A percentile compares a stretch with the other conserved stretches of the same genome.
Evolutionary conservation across 2,329 filamentous ascomycete genomes (phyloP).

Genomic region (Xylaria sp.): DNA sequence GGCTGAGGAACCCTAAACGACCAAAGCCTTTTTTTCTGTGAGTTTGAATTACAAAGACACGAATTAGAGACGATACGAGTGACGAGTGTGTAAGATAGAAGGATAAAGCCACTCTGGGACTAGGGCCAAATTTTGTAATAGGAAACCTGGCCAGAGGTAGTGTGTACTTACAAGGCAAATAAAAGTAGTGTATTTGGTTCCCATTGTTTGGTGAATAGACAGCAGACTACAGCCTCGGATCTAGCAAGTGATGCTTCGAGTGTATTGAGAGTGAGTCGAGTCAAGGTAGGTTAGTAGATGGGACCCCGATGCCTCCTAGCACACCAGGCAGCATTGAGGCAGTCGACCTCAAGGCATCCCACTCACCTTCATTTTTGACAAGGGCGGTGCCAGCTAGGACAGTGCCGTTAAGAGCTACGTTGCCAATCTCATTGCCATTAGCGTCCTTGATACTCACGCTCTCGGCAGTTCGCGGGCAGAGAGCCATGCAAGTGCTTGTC

Average conservation of each 20-base stretch:
- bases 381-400: constrained; percentile 72
- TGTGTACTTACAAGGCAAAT: constrained; percentile 44
- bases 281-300: constrained; percentile 33
- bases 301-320: constrained; percentile 56
- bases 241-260: constrained; percentile 20
- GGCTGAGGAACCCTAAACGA: constrained; percentile 18
- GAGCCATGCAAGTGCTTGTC: constrained; percentile 63
- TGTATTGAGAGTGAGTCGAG: not conserved
- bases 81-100: constrained; percentile 39
- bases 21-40: not conserved
- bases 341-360: constrained; percentile 62
- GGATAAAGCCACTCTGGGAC: not conserved
- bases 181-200: constrained; percentile 26
- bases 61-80: constrained; percentile 12
- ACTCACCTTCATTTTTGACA: constrained; percentile 69
- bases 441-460: constrained; percentile 52
- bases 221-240: constrained; percentile 34
- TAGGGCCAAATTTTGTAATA: constrained; percentile 23
- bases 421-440: constrained; percentile 52
- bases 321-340: constrained; percentile 54
- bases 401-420: constrained; percentile 68
- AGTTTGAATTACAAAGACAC: not conserved
- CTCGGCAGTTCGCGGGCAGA: constrained; percentile 66
- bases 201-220: constrained; percentile 26
- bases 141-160: constrained; percentile 21